phyloP scores from a whole-genome alignment of 108 stramenopile genomes.

The Nitzschia sp. region DNA sequence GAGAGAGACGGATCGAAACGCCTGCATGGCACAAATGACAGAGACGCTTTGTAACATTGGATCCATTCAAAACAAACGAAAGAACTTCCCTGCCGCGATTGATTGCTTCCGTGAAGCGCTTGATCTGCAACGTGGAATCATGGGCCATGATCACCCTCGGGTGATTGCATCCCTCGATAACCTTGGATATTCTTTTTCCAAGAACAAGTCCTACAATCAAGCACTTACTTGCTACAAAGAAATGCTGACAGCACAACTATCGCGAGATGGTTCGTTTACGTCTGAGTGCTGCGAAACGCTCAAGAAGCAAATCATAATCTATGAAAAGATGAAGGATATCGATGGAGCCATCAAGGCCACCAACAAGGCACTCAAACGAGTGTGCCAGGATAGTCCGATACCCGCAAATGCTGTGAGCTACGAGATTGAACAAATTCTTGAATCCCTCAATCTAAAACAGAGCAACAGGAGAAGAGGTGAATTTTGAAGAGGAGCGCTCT shows the following conservation, averaged over 20 bases:
- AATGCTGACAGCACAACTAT: slow-evolving; percentile 45
- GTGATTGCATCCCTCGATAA: slow-evolving; percentile 55
- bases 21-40: slow-evolving; percentile 38
- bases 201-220: slow-evolving; percentile 41
- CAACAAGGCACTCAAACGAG: slow-evolving; percentile 9
- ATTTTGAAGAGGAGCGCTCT: too few species aligned
- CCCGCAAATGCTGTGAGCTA: not conserved
- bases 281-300: slow-evolving; percentile 41
- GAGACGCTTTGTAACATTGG: slow-evolving; percentile 57
- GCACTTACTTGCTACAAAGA: slow-evolving; percentile 44
- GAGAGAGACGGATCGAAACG: slow-evolving; percentile 19
- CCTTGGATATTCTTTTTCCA: slow-evolving; percentile 50
- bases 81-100: slow-evolving; percentile 39
- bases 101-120: slow-evolving; percentile 42
- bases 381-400: not conserved
- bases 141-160: slow-evolving; percentile 42
- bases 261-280: slow-evolving; percentile 36
- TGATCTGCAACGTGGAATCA: slow-evolving; percentile 41
- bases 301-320: slow-evolving; percentile 38
- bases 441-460: not conserved
- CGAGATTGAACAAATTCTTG: slow-evolving; percentile 12
- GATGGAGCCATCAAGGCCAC: slow-evolving; percentile 28
- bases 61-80: slow-evolving; percentile 43
- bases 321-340: slow-evolving; percentile 37
- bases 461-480: not conserved